Base-by-base conservation (phyloP, 768 basidiomycete genomes). In the Aureoboletus auriporus region DNA sequence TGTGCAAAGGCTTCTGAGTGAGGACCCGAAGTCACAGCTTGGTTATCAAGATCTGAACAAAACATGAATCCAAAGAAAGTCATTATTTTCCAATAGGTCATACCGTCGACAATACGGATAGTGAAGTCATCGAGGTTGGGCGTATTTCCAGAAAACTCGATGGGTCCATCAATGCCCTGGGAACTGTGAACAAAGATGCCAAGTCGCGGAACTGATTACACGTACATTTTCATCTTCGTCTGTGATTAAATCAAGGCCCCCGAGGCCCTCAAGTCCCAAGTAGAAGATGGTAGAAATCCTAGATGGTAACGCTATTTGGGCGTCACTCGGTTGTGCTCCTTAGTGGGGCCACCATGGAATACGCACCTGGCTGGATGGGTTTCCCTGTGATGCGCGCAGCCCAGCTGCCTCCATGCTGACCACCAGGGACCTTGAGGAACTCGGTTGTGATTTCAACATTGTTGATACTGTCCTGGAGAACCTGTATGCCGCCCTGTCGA, bases 381-480 rank as follows among this genome's bases (percentile, higher is more conserved):
- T 81, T 75, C 17, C 91, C 90, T 60, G 83, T 86, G 54, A 94
- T 77, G 47, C 93, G 82, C 10, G 82, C 85, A 55, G 85, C 90
- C 91, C 91, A 93, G 65, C 86, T 90, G 14, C 93, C 92, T 13
- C 90, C 89, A 61, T 89, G 77, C 11, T 79, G 76, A 11, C 88
- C 91, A 38, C 84, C 89, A 13, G 85, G 75, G n/a, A 92, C 72
- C 65, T 96, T 96, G 46, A 96, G 69, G 55, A 93, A 84, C 57
- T 89, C 84, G 8, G 89, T 92, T 3, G 84, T 88, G 26, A 97
- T 74, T 63, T 85, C 75, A 42, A 95, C 83, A 55, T 95, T 96
- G 67, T 95, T 96, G 49, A 70, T 64, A 27, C 77, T 72, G 64
- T 97, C 94, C 49, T 82, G 78, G 42, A 97, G 71, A 45, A 91